These are phyloP conservation scores for Podaxis pistillaris DNA, from an alignment of 768 basidiomycete species.

Conservation along the genomic window DNA sequence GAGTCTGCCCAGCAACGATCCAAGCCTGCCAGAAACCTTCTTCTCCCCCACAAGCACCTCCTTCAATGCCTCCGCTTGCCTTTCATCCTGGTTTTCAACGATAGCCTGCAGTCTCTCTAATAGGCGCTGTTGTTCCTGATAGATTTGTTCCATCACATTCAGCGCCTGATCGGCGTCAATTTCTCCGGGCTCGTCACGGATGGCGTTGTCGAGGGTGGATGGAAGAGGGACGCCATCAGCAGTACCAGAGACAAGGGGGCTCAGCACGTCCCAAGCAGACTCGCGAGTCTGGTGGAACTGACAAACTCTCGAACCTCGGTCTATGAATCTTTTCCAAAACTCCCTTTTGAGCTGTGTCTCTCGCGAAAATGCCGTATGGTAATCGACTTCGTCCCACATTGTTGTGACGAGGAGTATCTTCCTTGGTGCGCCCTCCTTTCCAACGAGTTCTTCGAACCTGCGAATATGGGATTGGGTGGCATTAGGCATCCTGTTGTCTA, in stretches of 20 bases:
- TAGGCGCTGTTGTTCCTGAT: conserved; percentile 1
- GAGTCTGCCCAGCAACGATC: not conserved
- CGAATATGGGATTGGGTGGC: conserved; percentile 13
- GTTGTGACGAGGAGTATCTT: conserved; percentile 9
- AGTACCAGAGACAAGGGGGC: not conserved
- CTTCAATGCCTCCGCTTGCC: not conserved
- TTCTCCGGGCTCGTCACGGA: conserved; percentile 1
- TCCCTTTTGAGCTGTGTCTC: conserved; percentile 6
- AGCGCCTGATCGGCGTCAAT: conserved; percentile 8
- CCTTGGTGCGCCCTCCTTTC: conserved; percentile 5
- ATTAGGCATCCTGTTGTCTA: conserved; percentile 10
- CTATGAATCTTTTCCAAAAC: conserved; percentile 9
- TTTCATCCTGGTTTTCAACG: not conserved
- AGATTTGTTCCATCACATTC: conserved; percentile 9
- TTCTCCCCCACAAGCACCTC: conserved; percentile 8
- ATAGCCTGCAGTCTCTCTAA: conserved; percentile 5
- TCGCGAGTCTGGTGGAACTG: not conserved
- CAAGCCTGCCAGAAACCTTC: conserved; percentile 7
- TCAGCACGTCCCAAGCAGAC: conserved; percentile 10
- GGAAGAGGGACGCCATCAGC: conserved; percentile 1
- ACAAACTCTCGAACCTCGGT: conserved; percentile 5
- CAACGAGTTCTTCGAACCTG: conserved; percentile 8
- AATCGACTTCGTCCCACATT: conserved; percentile 14
- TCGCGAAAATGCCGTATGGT: not conserved
- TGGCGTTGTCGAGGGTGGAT: not conserved